Conservation (phyloP, 176 grass and related monocot genomes). For the Urochloa ruziziensis region DNA sequence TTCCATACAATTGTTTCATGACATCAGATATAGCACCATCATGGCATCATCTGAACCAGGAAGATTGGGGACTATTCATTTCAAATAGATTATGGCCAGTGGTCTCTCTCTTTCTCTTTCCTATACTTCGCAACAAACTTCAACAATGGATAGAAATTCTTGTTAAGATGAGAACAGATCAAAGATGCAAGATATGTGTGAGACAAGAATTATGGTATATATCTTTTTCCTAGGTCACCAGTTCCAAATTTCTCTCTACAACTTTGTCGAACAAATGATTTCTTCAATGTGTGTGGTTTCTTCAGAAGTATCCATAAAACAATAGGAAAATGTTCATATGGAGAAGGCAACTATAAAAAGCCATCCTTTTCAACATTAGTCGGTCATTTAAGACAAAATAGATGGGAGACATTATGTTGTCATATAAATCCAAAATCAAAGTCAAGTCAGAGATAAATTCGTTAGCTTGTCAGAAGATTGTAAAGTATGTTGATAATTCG, state of each 20-base stretch:
- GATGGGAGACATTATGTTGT: not conserved
- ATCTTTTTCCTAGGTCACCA: constrained; percentile 12
- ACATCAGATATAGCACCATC: too few relatives aligned
- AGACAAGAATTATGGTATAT: constrained; percentile 15
- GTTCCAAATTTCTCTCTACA: constrained; percentile 2
- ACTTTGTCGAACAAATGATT: not conserved
- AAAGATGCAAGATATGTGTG: constrained; percentile 9
- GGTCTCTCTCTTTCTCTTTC: not conserved
- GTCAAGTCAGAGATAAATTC: not conserved
- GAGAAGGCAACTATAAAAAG: constrained; percentile 5
- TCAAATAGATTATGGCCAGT: not conserved
- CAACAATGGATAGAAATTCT: not conserved
- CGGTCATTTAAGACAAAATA: constrained; percentile 1
- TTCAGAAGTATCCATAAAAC: constrained; percentile 21
- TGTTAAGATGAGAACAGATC: constrained; percentile 16
- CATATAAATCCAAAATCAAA: constrained; percentile 18
- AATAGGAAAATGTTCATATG: constrained; percentile 9
- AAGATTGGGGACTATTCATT: constrained; percentile 20
- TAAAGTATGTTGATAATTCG: constrained; percentile 3
- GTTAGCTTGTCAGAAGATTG: constrained; percentile 7
- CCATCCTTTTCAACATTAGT: not conserved
- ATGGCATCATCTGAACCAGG: too few relatives aligned
- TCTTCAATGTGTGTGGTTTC: constrained; percentile 1
- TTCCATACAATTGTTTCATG: too few relatives aligned
- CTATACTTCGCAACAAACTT: constrained; percentile 7